Base-by-base conservation (phyloP, 2,329 filamentous ascomycete species). In the Ophiocordyceps australis region DNA sequence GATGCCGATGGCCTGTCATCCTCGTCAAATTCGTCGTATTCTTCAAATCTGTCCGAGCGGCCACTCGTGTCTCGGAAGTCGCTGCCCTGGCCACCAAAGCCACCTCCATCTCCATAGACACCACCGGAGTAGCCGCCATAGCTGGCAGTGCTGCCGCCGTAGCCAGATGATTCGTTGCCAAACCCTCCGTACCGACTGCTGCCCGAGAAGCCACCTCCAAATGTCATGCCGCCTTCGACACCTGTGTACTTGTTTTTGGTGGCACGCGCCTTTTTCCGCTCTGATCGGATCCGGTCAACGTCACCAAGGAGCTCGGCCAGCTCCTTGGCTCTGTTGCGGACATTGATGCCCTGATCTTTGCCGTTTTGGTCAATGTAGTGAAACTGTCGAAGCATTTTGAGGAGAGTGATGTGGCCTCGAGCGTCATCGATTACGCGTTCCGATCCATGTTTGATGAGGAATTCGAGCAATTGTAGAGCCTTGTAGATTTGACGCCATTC, bases 401-500 rank as follows among this genome's bases (percentile, higher is more conserved):
- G 67, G 8, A 95, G 72, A 11, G 86, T 91, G 33, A 98, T 71
- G 50, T 98, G 89, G 30, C 85, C 85, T 40, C 89, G 74, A 30
- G 89, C 89, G 54, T 98, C 89, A 52, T 98, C 89, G 36, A 98
- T 86, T 20, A 98, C 89, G 28, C 89, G 70, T 52, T 98, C 89
- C 9, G 89, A 95, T 34, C 89, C 89, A 50, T 98, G 89, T 62
- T 98, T 98, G 55, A 98, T 77, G 17, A 98, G 68, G 45, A 93
- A 92, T 50, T 98, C 86, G 46, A 98, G 75, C 29, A 98, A 65
- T 62, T 95, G 89, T 14, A 98, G 73, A 8, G 82, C 77, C 62
- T 98, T 98, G 67, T 98, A 98, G 46, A 98, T 98, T 52, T 98
- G 89, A 38, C 89, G 72, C 89, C 89, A 98, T 56, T 98, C 89